Percentiles rank a stretch among this genome's conserved stretches.
These are phyloP conservation scores for Calonectria hongkongensis DNA, from an alignment of 2,329 filamentous ascomycete genomes.

Conservation along the genomic window DNA sequence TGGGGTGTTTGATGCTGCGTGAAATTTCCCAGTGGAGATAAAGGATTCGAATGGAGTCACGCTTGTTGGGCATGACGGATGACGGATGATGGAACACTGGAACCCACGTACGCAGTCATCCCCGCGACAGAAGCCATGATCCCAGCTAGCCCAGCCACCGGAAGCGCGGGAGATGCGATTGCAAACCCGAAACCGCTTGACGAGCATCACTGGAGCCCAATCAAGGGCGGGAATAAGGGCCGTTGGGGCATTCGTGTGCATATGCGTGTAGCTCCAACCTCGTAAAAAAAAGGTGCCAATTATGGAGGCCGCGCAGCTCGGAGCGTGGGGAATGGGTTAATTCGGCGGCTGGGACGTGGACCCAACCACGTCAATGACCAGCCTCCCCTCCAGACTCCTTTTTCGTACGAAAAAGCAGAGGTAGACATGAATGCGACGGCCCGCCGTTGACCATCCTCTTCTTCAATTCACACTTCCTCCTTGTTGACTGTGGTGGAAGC, in stretches of 20 bases:
- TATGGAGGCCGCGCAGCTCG: conserved; percentile 27
- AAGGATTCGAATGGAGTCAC: too few relatives aligned
- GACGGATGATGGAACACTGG: neutral
- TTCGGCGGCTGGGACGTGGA: conserved; percentile 36
- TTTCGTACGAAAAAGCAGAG: neutral
- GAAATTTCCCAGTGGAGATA: too few relatives aligned
- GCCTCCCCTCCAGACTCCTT: conserved; percentile 11
- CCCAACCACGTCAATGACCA: conserved; percentile 36
- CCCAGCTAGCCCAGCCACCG: conserved; percentile 36
- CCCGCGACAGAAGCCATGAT: conserved; percentile 2
- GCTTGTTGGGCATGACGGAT: too few relatives aligned
- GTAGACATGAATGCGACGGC: neutral
- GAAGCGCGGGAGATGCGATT: neutral
- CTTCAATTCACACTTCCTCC: neutral
- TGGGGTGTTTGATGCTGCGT: too few relatives aligned
- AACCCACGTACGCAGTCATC: neutral
- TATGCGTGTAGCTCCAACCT: conserved; percentile 39
- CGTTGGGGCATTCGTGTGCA: conserved; percentile 27
- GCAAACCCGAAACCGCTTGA: conserved; percentile 2
- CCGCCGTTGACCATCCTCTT: neutral
- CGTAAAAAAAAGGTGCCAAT: conserved; percentile 38
- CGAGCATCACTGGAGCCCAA: conserved; percentile 1
- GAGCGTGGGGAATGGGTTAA: conserved; percentile 35
- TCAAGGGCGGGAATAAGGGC: conserved; percentile 3
- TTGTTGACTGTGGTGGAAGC: neutral